Base-by-base conservation (phyloP, 2,329 filamentous ascomycete genomes). In the Aspergillus proliferans region DNA sequence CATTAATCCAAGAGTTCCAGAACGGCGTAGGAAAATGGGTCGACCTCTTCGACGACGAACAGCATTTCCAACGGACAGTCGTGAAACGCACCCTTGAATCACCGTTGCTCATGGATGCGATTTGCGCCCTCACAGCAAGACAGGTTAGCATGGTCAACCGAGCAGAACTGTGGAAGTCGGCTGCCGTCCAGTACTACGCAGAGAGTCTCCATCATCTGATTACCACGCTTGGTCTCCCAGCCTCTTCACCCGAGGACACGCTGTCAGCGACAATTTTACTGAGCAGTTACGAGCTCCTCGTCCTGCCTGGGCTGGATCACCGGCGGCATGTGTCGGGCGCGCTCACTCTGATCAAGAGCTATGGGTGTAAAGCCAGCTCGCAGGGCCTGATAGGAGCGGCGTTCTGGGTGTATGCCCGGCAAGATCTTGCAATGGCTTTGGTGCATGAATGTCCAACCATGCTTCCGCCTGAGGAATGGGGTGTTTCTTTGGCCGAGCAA, bases 201-300 rank as follows among this genome's bases (percentile, higher is more conserved):
- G 28, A 48, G 3, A 43, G 40, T 18, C 40, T 48, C 4, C 26
- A 36, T 12, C 40, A 38, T 3, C n/a, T 36, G 33, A 36, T 36
- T 15, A 15, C 33, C 12, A 36, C 33, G 12, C 12, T 36, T 8
- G 33, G n/a, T 36, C 33, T 14, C 15, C 33, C 33, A 7, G 10
- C 33, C 6, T 36, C 14, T 10, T 36, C 7, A 14, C 12, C 33
- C 33, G 33, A 36, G 33, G 33, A 36, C 33, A 36, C 33, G 4
- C 4, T 36, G 12, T 3, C 40, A 6, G 46, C 28, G 6, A 48
- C 46, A 1, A 39, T 48, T 5, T 9, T 48, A 18, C 18, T 48
- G 21, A 44, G 46, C 18, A 48, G 46, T 18, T 48, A 48, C 21
- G 46, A 48, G 21, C 41, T 48, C 3, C 41, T 48, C 4, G 40